phyloP scores from a whole-genome alignment of 345 rosid genomes.

The Schrenkiella parvula region DNA sequence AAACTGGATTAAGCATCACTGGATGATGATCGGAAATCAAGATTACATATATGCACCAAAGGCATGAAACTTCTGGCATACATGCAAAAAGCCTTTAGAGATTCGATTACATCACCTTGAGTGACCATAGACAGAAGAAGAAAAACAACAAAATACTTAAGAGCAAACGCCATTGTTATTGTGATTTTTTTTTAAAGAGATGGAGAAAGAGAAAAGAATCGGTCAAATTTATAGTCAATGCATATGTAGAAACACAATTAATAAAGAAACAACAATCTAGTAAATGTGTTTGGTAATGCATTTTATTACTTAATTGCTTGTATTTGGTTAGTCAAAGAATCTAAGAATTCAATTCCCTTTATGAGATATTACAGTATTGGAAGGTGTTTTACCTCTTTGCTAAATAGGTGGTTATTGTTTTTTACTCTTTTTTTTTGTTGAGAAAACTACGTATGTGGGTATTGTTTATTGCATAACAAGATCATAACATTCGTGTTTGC shows the following conservation, averaged over 20 bases:
- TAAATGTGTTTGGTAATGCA: too few relatives aligned
- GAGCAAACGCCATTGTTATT: slow-evolving; percentile 23
- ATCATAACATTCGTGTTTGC: too few relatives aligned
- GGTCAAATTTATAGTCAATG: not conserved
- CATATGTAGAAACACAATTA: not conserved
- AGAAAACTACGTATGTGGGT: too few relatives aligned
- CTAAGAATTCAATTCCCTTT: not conserved
- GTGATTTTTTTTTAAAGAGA: not conserved
- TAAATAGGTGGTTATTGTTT: too few relatives aligned
- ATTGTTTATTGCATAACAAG: too few relatives aligned
- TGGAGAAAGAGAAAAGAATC: not conserved
- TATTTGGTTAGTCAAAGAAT: not conserved
- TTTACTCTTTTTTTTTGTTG: too few relatives aligned
- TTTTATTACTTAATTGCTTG: too few relatives aligned
- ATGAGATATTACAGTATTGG: not conserved
- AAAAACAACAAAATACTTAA: slow-evolving; percentile 2
- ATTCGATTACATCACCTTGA: slow-evolving; percentile 18
- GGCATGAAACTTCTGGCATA: not conserved
- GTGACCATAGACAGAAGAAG: slow-evolving; percentile 19
- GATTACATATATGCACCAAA: not conserved
- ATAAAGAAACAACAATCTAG: too few relatives aligned
- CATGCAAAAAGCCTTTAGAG: not conserved
- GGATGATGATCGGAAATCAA: not conserved
- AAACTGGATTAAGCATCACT: not conserved
- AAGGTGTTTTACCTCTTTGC: not conserved